Conservation (phyloP, 148 eudicot species). For the Chenopodium suecicum region DNA sequence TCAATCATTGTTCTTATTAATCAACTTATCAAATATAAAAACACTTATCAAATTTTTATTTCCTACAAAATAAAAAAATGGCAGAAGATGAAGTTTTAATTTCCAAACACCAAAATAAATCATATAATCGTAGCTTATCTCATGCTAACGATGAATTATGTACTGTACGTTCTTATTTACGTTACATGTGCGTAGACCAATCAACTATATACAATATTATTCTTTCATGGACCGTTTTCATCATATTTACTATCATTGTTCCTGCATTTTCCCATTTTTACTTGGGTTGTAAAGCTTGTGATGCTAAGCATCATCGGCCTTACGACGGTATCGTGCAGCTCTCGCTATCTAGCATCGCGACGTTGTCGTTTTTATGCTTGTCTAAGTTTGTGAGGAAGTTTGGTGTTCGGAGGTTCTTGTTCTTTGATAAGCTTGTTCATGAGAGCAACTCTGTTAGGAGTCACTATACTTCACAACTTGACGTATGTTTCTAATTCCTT, state of each 20-base stretch:
- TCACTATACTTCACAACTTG: slow-evolving; percentile 67
- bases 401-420: slow-evolving; percentile 76
- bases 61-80: neutral
- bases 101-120: slow-evolving; percentile 4
- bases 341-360: slow-evolving; percentile 61
- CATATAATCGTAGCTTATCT: slow-evolving; percentile 41
- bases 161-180: slow-evolving; percentile 62
- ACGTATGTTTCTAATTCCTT: slow-evolving; percentile 46
- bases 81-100: slow-evolving; percentile 22
- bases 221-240: slow-evolving; percentile 61
- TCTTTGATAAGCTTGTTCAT: slow-evolving; percentile 76
- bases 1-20: neutral
- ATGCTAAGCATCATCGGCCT: slow-evolving; percentile 53
- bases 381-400: slow-evolving; percentile 48
- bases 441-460: slow-evolving; percentile 75
- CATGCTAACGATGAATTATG: slow-evolving; percentile 65
- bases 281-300: slow-evolving; percentile 65
- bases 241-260: slow-evolving; percentile 45
- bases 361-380: slow-evolving; percentile 70
- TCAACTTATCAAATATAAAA: neutral
- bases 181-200: slow-evolving; percentile 88
- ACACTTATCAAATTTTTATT: neutral
- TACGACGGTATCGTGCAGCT: slow-evolving; percentile 70
- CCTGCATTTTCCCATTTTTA: slow-evolving; percentile 69
- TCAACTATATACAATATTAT: slow-evolving; percentile 33